Percentiles rank a stretch among this genome's conserved stretches.
Conservation (phyloP, 1,284 basidiomycete genomes). For the Malassezia globosa region DNA sequence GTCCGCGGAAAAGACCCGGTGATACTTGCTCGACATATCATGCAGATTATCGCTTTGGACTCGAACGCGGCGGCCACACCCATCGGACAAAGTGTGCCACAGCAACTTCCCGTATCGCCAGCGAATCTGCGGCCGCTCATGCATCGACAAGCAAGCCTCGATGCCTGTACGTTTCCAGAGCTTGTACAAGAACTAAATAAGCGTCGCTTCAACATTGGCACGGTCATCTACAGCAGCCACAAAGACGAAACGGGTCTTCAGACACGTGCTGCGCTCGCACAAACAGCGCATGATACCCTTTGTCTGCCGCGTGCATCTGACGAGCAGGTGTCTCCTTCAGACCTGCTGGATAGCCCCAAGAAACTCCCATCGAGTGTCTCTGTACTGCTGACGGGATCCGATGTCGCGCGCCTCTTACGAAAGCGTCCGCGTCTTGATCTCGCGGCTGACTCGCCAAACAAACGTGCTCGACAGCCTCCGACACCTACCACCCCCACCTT, state of each 20-base stretch:
- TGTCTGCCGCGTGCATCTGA: background rate
- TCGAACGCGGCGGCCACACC: background rate
- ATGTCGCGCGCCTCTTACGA: background rate
- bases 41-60: conserved; percentile 8
- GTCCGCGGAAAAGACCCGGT: conserved; percentile 2
- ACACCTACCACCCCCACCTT: conserved; percentile 13
- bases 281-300: conserved; percentile 1
- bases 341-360: conserved; percentile 2
- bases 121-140: background rate
- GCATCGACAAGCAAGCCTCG: background rate
- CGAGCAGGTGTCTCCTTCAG: background rate
- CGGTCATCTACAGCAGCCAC: background rate
- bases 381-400: background rate
- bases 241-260: background rate
- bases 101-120: background rate
- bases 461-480: conserved; percentile 22
- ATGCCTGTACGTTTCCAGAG: background rate
- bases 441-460: conserved; percentile 10
- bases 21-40: conserved; percentile 3
- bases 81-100: background rate
- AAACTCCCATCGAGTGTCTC: background rate
- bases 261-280: background rate
- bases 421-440: conserved; percentile 1
- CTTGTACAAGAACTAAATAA: background rate
- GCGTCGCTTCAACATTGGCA: conserved; percentile 1